These are phyloP conservation scores for Puccinia triticina DNA, from an alignment of 1,284 basidiomycete genomes.

Conservation along the genomic window DNA sequence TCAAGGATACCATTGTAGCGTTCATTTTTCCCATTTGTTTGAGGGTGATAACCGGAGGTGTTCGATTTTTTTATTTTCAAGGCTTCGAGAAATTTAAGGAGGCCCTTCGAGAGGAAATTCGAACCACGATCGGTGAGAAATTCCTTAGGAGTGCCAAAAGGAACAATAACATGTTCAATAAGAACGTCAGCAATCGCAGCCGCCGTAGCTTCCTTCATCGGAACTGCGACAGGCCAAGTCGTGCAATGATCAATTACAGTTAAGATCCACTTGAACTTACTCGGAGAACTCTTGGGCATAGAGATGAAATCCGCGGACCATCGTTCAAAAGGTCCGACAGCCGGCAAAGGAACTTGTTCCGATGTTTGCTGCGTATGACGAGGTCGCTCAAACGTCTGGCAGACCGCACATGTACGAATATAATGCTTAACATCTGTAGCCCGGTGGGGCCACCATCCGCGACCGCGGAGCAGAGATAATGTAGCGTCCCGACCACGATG, in stretches of 20 bases:
- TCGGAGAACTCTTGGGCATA: too few species aligned
- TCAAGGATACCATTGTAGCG: conserved; percentile 19
- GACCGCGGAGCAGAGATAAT: neutral
- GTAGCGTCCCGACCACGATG: neutral
- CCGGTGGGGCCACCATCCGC: conserved; percentile 7
- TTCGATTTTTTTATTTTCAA: neutral
- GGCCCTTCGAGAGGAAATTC: too few species aligned
- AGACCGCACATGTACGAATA: neutral
- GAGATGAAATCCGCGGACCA: too few species aligned
- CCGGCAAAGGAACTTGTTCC: neutral
- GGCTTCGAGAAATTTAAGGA: too few species aligned
- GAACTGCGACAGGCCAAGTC: conserved; percentile 5
- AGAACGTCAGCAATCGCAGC: neutral
- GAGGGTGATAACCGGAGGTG: conserved; percentile 28
- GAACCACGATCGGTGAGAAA: too few species aligned
- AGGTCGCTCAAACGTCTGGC: neutral
- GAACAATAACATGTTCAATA: too few species aligned
- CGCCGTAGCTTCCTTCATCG: conserved; percentile 10
- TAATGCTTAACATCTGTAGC: neutral
- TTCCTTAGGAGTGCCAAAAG: too few species aligned
- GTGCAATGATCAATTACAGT: conserved; percentile 28
- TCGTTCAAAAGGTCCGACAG: too few species aligned
- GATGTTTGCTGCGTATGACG: neutral
- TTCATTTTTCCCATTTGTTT: conserved; percentile 9
- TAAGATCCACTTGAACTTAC: too few species aligned